Conservation (phyloP, 768 basidiomycete genomes). For the Termitomyces sp. region DNA sequence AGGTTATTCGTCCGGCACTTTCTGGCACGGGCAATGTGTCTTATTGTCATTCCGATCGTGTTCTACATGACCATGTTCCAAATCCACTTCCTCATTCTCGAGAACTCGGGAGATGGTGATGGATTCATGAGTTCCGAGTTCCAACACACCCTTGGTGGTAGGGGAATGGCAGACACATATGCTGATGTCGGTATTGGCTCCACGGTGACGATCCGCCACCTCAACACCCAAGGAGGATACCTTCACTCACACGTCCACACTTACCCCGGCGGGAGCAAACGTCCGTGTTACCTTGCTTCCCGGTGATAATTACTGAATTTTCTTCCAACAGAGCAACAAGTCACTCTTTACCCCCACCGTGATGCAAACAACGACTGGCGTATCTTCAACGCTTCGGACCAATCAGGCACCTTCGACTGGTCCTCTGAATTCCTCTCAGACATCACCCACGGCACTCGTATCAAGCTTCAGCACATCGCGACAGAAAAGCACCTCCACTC, state of each 20-base stretch:
- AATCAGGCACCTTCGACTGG: slow-evolving; percentile 40
- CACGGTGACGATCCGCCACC: slow-evolving; percentile 74
- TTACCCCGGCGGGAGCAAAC: slow-evolving; percentile 88
- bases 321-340: slow-evolving; percentile 77
- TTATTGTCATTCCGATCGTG: slow-evolving; percentile 76
- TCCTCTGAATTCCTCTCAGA: slow-evolving; percentile 48
- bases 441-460: slow-evolving; percentile 57
- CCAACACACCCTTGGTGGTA: slow-evolving; percentile 89
- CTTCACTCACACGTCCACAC: slow-evolving; percentile 90
- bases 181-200: slow-evolving; percentile 90
- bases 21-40: slow-evolving; percentile 79
- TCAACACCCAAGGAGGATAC: slow-evolving; percentile 99
- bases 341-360: slow-evolving; percentile 98
- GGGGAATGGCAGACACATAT: slow-evolving; percentile 88
- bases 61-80: slow-evolving; percentile 98
- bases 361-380: slow-evolving; percentile 95
- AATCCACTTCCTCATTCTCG: slow-evolving; percentile 87
- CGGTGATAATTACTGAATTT: not conserved
- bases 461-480: slow-evolving; percentile 75
- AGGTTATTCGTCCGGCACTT: slow-evolving; percentile 80
- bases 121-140: slow-evolving; percentile 99
- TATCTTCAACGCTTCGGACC: slow-evolving; percentile 67
- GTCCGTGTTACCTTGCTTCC: slow-evolving; percentile 30
- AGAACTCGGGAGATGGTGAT: slow-evolving; percentile 92
- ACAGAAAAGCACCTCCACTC: slow-evolving; percentile 91